Base-by-base conservation (phyloP, 345 rosid species). In the Luvunga scandens region DNA sequence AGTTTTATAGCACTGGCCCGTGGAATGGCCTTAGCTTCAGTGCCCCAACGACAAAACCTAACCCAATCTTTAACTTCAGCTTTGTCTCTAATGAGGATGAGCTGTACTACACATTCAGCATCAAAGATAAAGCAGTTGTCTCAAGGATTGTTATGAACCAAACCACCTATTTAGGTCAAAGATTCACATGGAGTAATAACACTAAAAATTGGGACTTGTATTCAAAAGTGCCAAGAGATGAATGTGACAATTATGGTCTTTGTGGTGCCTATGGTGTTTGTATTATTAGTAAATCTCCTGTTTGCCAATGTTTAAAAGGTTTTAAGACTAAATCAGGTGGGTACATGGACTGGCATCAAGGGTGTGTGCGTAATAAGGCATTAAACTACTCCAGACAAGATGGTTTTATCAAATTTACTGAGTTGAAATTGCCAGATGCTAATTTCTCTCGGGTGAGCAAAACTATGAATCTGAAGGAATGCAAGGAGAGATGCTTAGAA, bases 1-100 rank as follows among this genome's bases (percentile, higher is more conserved):
- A 16, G 64, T 27, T 38, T 34, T 85, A 71, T 53, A 38, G 86
- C 2, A 71, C 84, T 28, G 90, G 88, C 4, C 81, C 86, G 0
- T 87, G 86, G 88, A 87, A 86, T 78, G 89, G 90, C 5, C 8
- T 68, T 0, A 45, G 85, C 55, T 83, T 75, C 22, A 81, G 86
- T 50, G 79, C 68, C 0, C 85, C 87, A 2, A 80, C 79, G 19
- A 56, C 82, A 78, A 64, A 74, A 65, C 75, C 81, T 8, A 59
- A 81, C 31, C 81, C 78, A n/a, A 4, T 77, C 33, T 77, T 84
- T 19, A 34, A 45, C 7, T 84, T 48, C 56, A 38, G 25, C 33
- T 81, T 81, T 34, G 80, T 71, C 6, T 65, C 62, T 14, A 76
- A 70, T 30, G 39, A 76, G 21, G 36, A 80, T 24, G 73, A 80